Evolutionary conservation across 495 filamentous ascomycete species (phyloP).

Genomic region (Hypoxylon fuscum): DNA sequence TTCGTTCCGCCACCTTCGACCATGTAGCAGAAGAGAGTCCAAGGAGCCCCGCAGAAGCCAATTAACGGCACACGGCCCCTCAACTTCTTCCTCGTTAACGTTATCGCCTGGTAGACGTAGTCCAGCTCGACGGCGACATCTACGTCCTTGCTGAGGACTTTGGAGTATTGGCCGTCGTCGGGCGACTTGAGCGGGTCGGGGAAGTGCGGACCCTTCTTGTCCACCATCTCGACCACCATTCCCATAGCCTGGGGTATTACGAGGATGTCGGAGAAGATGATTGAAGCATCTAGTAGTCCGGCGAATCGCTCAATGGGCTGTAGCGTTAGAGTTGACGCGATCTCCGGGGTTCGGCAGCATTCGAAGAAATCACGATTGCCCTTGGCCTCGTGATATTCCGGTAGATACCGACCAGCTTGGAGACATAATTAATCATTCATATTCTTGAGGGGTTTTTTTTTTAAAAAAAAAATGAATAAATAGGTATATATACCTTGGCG

Average conservation of each 20-base stretch:
- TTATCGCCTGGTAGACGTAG: constrained; percentile 96
- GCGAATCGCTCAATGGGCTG: constrained; percentile 93
- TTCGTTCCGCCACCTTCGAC: constrained; percentile 96
- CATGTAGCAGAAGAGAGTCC: constrained; percentile 98
- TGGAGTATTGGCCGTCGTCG: constrained; percentile 79
- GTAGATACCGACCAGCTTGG: constrained; percentile 94
- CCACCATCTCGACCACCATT: constrained; percentile 96
- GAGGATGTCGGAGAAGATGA: constrained; percentile 98
- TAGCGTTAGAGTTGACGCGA: constrained; percentile 88
- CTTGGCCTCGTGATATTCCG: constrained; percentile 96
- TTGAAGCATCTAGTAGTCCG: constrained; percentile 93
- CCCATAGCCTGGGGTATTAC: constrained; percentile 98
- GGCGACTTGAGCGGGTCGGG: constrained; percentile 82
- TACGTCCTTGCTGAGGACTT: constrained; percentile 78
- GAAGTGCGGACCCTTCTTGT: constrained; percentile 95
- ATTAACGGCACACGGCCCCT: constrained; percentile 88
- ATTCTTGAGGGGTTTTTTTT: background rate
- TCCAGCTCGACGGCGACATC: constrained; percentile 84
- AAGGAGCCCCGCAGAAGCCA: constrained; percentile 97
- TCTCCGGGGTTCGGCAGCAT: constrained; percentile 91
- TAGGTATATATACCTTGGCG: constrained; percentile 79
- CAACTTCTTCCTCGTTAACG: constrained; percentile 86
- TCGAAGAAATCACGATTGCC: constrained; percentile 91
- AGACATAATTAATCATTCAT: constrained; percentile 19
- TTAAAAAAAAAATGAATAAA: too few relatives aligned